Base-by-base conservation (phyloP, 805 yeast species). In the Metschnikowia colocasiae region DNA sequence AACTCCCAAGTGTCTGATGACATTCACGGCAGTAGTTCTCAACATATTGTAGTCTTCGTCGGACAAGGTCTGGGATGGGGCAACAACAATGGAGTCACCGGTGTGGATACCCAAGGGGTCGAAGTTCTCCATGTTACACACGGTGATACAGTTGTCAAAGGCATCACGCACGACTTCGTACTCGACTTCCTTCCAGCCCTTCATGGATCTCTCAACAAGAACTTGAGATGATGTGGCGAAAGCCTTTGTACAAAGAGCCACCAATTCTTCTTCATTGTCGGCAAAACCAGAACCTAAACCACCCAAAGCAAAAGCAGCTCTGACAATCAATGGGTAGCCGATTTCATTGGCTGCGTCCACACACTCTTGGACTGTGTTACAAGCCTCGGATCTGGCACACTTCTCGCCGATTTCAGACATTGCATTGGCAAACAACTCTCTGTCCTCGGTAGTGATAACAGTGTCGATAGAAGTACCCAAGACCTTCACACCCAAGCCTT, bases 171-270 rank as follows among this genome's bases (percentile, higher is more conserved):
- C 99, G 68, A 92, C 99, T 73, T 92, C 99, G 69, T 92, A 92
- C 74, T 92, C 99, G 60, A 92, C 87, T 74, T 92, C 99, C 69
- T 92, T 92, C 99, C 99, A 92, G 55, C 99, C 99, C 75, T 94
- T 94, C 96, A 92, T 87, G 40, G 97, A 89, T 65, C 83, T 82
- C 76, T 92, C 99, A 53, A 92, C 94, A 55, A 92, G 78, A 47
- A 92, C 95, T 74, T 92, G 99, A 10, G 99, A 97, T 48, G 96
- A 85, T 25, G 95, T 81, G 43, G 98, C 96, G 67, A 92, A 90
- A 0, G 98, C 97, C 65, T 86, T 83, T 63, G 82, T 81, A 75
- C 97, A 90, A 57, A 92, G 77, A 38, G 81, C 91, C 48, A 85
- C 77, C 61, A 92, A 79, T 73, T 92, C 91, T 54, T 78, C 69